These are phyloP conservation scores for Adenanthera pavonina DNA, from an alignment of 306 rosid species.

Conservation along the genomic window DNA sequence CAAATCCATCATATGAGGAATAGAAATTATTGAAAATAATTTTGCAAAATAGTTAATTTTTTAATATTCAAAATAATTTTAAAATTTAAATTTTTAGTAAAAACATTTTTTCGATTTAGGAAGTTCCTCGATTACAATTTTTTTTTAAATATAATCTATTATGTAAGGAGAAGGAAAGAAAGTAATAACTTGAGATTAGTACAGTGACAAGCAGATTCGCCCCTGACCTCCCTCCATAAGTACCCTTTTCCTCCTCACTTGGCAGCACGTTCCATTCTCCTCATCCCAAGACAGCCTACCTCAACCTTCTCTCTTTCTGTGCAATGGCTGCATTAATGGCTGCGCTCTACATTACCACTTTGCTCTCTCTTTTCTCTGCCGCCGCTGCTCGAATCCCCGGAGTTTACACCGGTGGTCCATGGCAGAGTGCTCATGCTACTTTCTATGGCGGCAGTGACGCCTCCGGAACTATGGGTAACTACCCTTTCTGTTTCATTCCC, in stretches of 20 bases:
- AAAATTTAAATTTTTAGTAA: too few relatives aligned
- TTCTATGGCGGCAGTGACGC: slow-evolving; percentile 94
- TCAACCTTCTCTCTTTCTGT: not conserved
- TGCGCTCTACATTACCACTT: slow-evolving; percentile 50
- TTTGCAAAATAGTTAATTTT: too few relatives aligned
- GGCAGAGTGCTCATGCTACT: slow-evolving; percentile 88
- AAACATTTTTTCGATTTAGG: too few relatives aligned
- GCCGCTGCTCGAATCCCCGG: slow-evolving; percentile 74
- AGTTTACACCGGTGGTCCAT: slow-evolving; percentile 62
- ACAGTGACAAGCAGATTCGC: slow-evolving; percentile 19
- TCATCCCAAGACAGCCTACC: not conserved
- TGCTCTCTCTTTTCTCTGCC: slow-evolving; percentile 47
- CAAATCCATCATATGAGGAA: too few relatives aligned
- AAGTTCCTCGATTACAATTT: too few relatives aligned
- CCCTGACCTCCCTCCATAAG: slow-evolving; percentile 52
- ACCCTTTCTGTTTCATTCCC: not conserved
- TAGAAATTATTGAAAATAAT: too few relatives aligned
- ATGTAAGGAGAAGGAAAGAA: not conserved
- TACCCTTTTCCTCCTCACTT: slow-evolving; percentile 53
- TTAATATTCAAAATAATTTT: too few relatives aligned
- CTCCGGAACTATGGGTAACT: slow-evolving; percentile 86
- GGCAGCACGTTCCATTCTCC: slow-evolving; percentile 34
- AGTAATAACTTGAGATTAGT: not conserved
- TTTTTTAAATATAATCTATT: not conserved
- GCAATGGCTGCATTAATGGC: slow-evolving; percentile 47